Percentiles rank a stretch among this genome's conserved stretches.
These are phyloP conservation scores for Ocimum tenuiflorum DNA, from an alignment of 257 asterid species.

Conservation along the genomic window DNA sequence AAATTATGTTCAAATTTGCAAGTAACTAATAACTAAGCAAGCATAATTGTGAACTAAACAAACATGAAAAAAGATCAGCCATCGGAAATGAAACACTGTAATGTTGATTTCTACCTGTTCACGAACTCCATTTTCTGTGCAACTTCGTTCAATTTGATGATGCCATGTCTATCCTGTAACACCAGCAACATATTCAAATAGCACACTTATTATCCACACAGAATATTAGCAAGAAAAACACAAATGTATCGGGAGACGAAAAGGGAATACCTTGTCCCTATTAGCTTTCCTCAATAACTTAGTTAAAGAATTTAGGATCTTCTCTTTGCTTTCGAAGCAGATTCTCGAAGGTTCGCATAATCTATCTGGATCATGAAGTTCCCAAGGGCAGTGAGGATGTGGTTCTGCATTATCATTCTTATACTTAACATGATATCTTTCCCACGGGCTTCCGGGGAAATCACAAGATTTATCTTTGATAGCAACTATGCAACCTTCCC, in stretches of 20 bases:
- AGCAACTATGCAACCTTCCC: conserved; percentile 60
- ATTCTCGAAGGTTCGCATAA: conserved; percentile 50
- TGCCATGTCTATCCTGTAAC: conserved; percentile 66
- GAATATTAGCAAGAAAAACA: background rate
- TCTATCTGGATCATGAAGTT: conserved; percentile 57
- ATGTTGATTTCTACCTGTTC: conserved; percentile 43
- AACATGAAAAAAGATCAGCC: too few relatives aligned
- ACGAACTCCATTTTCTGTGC: conserved; percentile 54
- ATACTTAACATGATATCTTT: conserved; percentile 56
- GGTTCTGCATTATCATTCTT: conserved; percentile 25
- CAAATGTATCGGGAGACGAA: background rate
- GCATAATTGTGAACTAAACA: too few relatives aligned
- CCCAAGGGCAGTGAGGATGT: conserved; percentile 82
- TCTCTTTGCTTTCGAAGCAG: conserved; percentile 31
- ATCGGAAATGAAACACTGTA: background rate
- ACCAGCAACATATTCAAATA: conserved; percentile 18
- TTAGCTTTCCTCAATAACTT: conserved; percentile 37
- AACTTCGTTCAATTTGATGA: conserved; percentile 58
- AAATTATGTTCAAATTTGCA: too few relatives aligned
- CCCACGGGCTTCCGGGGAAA: conserved; percentile 95
- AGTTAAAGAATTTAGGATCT: conserved; percentile 35
- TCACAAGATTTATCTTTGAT: conserved; percentile 46
- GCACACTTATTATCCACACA: background rate
- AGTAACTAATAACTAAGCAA: too few relatives aligned
- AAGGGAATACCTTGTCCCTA: conserved; percentile 50